A percentile compares a stretch with the other conserved stretches of the same genome.
phyloP scores from a whole-genome alignment of 2,329 filamentous ascomycete genomes.

The Penicillium brasilianum region DNA sequence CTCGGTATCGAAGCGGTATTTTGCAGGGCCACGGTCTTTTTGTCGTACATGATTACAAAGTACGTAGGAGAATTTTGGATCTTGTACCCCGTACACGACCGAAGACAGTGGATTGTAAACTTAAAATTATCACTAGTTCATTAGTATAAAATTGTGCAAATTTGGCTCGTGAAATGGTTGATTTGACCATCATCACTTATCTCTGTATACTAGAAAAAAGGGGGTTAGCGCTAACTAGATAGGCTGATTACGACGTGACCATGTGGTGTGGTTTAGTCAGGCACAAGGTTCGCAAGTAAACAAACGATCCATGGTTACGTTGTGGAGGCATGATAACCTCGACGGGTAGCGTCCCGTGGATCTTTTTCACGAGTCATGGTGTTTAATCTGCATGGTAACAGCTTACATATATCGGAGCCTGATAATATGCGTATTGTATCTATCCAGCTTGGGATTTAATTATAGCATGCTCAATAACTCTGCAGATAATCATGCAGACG shows the following conservation, averaged over 20 bases:
- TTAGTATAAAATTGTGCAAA: too few species aligned
- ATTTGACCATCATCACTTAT: too few species aligned
- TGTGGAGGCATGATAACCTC: slow-evolving; percentile 3
- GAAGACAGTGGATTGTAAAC: not conserved
- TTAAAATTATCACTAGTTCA: not conserved
- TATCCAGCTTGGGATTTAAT: not conserved
- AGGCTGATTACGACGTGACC: not conserved
- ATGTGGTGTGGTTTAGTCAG: not conserved
- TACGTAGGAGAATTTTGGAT: not conserved
- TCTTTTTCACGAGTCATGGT: slow-evolving; percentile 2
- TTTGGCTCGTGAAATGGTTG: not conserved
- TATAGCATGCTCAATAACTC: not conserved
- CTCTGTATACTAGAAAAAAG: not conserved
- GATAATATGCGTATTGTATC: not conserved
- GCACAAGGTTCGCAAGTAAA: not conserved
- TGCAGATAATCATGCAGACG: not conserved
- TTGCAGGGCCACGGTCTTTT: not conserved
- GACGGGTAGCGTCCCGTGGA: slow-evolving; percentile 6
- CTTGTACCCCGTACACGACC: not conserved
- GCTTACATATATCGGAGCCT: not conserved
- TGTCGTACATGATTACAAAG: too few species aligned
- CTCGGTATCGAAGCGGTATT: not conserved
- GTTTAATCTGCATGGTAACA: not conserved
- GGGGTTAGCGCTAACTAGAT: not conserved
- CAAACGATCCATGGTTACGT: slow-evolving; percentile 6